Percentiles rank a stretch among this genome's conserved stretches.
These are phyloP conservation scores for Pulveroboletus ravenelii DNA, from an alignment of 768 basidiomycete genomes.

Conservation along the genomic window DNA sequence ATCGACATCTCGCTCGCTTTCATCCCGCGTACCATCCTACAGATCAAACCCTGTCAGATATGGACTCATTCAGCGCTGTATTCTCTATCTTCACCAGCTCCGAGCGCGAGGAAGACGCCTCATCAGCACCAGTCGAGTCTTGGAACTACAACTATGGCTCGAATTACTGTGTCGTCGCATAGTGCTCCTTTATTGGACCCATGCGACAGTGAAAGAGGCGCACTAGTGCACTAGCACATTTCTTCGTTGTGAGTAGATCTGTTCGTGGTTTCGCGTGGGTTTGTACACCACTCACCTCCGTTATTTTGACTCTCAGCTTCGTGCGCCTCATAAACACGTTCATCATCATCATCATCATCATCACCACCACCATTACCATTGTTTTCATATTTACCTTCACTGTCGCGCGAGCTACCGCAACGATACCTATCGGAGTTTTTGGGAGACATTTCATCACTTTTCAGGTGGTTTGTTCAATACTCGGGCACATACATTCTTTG, in stretches of 20 bases:
- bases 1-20: neutral
- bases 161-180: slow-evolving; percentile 20
- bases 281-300: too few species aligned
- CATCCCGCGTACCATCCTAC: neutral
- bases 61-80: slow-evolving; percentile 21
- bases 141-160: neutral
- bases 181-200: neutral
- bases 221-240: neutral
- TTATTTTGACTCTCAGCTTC: too few species aligned
- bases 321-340: too few species aligned
- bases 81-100: slow-evolving; percentile 12
- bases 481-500: too few species aligned
- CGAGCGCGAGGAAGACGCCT: slow-evolving; percentile 3
- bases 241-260: slow-evolving; percentile 20
- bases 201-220: neutral
- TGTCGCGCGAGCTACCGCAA: too few species aligned
- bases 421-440: too few species aligned
- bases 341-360: too few species aligned
- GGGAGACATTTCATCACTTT: too few species aligned
- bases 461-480: too few species aligned
- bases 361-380: too few species aligned
- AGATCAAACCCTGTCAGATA: slow-evolving; percentile 1
- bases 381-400: too few species aligned
- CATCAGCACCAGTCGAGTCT: slow-evolving; percentile 14
- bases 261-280: neutral